These are phyloP conservation scores for Chlamydomonas urium DNA, from an alignment of 139 green algal genomes.

Conservation along the genomic window DNA sequence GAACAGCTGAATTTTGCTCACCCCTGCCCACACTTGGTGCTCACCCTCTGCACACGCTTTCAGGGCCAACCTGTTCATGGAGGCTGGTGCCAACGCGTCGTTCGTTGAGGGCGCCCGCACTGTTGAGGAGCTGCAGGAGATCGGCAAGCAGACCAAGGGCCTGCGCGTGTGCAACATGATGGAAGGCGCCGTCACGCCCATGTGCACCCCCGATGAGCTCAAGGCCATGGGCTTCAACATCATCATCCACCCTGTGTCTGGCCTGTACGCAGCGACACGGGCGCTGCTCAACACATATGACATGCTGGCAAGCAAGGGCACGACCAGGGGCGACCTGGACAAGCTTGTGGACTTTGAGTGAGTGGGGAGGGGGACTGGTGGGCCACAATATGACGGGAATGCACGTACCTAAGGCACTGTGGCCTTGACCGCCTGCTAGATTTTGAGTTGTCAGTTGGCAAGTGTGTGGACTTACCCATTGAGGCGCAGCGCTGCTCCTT, in stretches of 20 bases:
- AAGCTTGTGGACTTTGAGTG: slow-evolving; percentile 40
- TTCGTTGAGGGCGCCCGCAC: slow-evolving; percentile 67
- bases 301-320: slow-evolving; percentile 38
- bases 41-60: neutral
- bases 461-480: too few species aligned
- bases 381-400: neutral
- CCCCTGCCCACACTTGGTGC: too few species aligned
- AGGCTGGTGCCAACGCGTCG: slow-evolving; percentile 68
- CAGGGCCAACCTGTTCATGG: slow-evolving; percentile 66
- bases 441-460: too few species aligned
- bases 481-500: too few species aligned
- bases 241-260: slow-evolving; percentile 58
- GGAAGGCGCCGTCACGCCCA: slow-evolving; percentile 62
- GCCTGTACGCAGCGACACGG: slow-evolving; percentile 42
- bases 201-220: slow-evolving; percentile 43
- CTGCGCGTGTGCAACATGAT: slow-evolving; percentile 69
- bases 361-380: neutral
- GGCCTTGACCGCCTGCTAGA: too few species aligned
- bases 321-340: slow-evolving; percentile 43
- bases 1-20: neutral
- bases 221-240: slow-evolving; percentile 69
- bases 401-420: too few species aligned
- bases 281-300: slow-evolving; percentile 32
- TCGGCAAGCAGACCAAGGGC: slow-evolving; percentile 58
- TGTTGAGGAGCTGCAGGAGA: slow-evolving; percentile 60